These are phyloP conservation scores for Cytospora piceae DNA, from an alignment of 2,329 filamentous ascomycete genomes.

Conservation along the genomic window DNA sequence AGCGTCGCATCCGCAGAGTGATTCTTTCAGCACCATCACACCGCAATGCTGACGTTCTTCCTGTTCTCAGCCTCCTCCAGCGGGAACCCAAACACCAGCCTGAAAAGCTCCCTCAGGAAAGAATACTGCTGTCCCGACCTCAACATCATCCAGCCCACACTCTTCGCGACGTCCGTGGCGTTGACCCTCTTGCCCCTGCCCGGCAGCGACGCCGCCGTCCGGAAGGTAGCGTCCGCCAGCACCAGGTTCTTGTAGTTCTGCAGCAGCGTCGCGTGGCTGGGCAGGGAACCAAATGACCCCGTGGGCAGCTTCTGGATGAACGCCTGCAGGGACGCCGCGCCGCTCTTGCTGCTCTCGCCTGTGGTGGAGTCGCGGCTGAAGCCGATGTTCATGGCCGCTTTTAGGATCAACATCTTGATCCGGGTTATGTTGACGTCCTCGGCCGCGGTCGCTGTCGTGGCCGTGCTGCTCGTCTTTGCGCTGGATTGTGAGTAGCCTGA, in stretches of 20 bases:
- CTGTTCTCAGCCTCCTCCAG: conserved; percentile 75
- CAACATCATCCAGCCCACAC: conserved; percentile 74
- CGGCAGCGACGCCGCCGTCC: conserved; percentile 58
- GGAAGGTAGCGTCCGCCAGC: conserved; percentile 70
- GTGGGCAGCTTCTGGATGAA: conserved; percentile 78
- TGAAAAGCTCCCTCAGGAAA: conserved; percentile 82
- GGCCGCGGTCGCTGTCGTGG: conserved; percentile 67
- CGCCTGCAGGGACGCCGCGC: conserved; percentile 63
- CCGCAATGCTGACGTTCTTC: conserved; percentile 65
- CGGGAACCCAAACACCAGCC: conserved; percentile 81
- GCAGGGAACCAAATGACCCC: conserved; percentile 75
- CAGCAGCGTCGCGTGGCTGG: conserved; percentile 72
- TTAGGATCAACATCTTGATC: conserved; percentile 78
- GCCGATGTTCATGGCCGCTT: conserved; percentile 83
- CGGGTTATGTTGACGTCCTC: conserved; percentile 80
- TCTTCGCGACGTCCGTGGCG: conserved; percentile 78
- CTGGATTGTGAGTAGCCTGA: conserved; percentile 78
- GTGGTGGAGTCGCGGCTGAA: conserved; percentile 65
- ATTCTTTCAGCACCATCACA: conserved; percentile 42
- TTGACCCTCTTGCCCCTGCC: conserved; percentile 60
- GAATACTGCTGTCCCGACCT: conserved; percentile 68
- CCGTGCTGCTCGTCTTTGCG: conserved; percentile 69
- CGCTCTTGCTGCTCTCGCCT: conserved; percentile 39
- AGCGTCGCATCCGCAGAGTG: neutral
- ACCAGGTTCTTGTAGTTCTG: conserved; percentile 82